Base-by-base conservation (phyloP, 2,329 filamentous ascomycete species). In the Myriangium duriaei region DNA sequence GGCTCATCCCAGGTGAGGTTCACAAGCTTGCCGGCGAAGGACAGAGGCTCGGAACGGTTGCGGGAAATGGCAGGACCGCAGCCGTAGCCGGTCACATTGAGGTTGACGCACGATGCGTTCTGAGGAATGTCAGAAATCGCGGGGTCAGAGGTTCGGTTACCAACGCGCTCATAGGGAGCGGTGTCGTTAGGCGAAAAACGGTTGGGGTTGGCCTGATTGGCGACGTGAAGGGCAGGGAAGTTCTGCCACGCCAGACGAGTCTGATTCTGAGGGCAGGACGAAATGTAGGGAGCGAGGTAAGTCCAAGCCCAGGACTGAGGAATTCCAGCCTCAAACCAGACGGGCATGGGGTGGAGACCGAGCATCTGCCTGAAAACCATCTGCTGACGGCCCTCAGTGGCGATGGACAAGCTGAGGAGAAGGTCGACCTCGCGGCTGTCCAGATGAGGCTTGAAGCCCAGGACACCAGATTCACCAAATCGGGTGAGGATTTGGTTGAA, bases 301-400 rank as follows among this genome's bases (percentile, higher is more conserved):
- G 82, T 81, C 84, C 84, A 92, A 0, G 77, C 74, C 82, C 83
- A 91, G 0, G 78, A 83, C 56, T 92, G 84, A 0, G 82, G 82
- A 15, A 88, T 76, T 21, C 81, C 81, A 5, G 75, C 67, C 49
- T 83, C 76, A 53, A 88, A 86, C 81, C 81, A 91, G 6, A 81
- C 79, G 0, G 82, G 80, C 79, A 84, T 83, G n/a, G 84, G 79
- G 58, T 82, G 81, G 4, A 84, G 69, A 9, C 83, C 84, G 18
- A 75, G 69, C 54, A 91, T 83, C 54, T 91, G 83, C n/a, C 84
- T 77, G 67, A 91, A 91, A 47, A 82, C 77, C 64, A 87, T 67
- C 62, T 92, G 81, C 62, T 92, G 84, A 0, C 83, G 77, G 0
- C 82, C 80, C 55, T 91, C 83, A 9, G 76, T 79, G 3, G 81